Evolutionary conservation across 2,329 filamentous ascomycete species (phyloP).

Genomic region (Thielaviopsis musarum): DNA sequence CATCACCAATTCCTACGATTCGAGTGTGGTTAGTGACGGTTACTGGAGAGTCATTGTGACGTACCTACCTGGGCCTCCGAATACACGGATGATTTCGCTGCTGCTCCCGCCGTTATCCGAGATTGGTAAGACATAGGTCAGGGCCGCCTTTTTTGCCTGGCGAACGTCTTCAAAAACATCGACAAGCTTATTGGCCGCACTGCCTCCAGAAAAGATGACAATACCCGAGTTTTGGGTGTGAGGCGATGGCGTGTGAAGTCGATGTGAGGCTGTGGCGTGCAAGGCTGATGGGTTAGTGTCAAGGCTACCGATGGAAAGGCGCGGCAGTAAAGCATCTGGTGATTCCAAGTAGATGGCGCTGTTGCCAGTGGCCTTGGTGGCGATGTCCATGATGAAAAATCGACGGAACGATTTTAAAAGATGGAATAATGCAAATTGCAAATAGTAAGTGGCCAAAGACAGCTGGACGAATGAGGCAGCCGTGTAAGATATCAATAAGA

Average conservation of each 20-base stretch:
- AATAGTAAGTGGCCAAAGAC: no score
- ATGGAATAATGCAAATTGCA: no score
- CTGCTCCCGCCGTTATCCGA: conserved; percentile 92
- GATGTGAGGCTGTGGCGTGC: background rate
- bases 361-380: no score
- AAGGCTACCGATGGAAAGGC: no score
- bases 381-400: no score
- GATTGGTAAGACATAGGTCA: conserved; percentile 85
- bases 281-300: background rate
- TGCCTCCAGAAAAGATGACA: conserved; percentile 81
- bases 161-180: conserved; percentile 65
- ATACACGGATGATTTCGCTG: conserved; percentile 82
- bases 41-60: background rate
- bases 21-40: conserved; percentile 20
- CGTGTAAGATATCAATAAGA: no score
- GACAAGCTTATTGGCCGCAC: conserved; percentile 84
- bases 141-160: conserved; percentile 44
- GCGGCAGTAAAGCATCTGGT: no score
- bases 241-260: background rate
- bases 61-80: conserved; percentile 67
- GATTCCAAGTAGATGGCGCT: no score
- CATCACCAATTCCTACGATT: conserved; percentile 37
- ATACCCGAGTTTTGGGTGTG: conserved; percentile 30
- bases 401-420: no score
- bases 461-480: no score